These are phyloP conservation scores for Aspergillus sparsus DNA, from an alignment of 495 filamentous ascomycete species.

Conservation along the genomic window DNA sequence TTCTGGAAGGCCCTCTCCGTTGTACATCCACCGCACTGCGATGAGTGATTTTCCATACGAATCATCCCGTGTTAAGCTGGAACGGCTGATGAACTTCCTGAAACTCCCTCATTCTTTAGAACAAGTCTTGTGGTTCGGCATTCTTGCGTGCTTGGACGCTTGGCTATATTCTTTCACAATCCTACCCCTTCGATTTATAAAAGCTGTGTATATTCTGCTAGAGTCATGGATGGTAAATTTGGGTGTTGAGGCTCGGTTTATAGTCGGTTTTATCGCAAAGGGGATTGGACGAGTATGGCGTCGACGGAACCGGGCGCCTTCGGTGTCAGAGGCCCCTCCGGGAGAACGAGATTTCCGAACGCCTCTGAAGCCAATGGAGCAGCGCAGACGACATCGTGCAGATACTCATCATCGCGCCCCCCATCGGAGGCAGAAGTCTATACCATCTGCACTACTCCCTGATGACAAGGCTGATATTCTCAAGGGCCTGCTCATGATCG, in stretches of 20 bases:
- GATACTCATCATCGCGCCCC: conserved; percentile 44
- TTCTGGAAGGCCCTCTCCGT: conserved; percentile 74
- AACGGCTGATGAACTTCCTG: conserved; percentile 88
- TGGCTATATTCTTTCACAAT: conserved; percentile 98
- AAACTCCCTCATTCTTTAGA: conserved; percentile 82
- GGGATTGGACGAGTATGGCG: conserved; percentile 79
- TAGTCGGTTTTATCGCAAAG: conserved; percentile 70
- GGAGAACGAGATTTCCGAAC: conserved; percentile 28
- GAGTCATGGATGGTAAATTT: conserved; percentile 70
- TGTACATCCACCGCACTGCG: conserved; percentile 80
- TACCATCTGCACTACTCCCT: conserved; percentile 76
- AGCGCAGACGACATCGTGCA: conserved; percentile 32
- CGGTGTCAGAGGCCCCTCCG: conserved; percentile 20
- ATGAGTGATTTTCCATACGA: conserved; percentile 85
- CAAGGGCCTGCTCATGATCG: conserved; percentile 81
- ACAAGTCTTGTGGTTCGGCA: conserved; percentile 80
- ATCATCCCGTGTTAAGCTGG: conserved; percentile 92
- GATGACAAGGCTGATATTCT: conserved; percentile 95
- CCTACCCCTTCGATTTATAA: conserved; percentile 84
- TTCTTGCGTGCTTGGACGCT: conserved; percentile 88
- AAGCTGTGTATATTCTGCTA: conserved; percentile 73
- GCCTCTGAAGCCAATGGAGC: conserved; percentile 22
- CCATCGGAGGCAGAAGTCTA: conserved; percentile 78
- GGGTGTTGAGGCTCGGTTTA: conserved; percentile 62
- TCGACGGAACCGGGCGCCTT: conserved; percentile 45